Base-by-base conservation (phyloP, 2,329 filamentous ascomycete species). In the Aspergillus piperis region DNA sequence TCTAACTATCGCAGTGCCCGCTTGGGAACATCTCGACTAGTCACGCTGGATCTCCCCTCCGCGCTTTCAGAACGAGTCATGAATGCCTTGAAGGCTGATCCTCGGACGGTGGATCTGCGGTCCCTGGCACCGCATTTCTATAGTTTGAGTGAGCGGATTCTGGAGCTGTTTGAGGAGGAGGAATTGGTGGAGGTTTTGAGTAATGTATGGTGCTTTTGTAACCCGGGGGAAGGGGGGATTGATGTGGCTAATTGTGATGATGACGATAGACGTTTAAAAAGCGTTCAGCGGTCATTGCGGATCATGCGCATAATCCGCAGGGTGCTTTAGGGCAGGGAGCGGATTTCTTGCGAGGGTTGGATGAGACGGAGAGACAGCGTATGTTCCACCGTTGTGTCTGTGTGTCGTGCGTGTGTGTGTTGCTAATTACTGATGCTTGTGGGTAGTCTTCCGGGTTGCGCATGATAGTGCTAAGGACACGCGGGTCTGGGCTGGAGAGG, bases 81-180 rank as follows among this genome's bases (percentile, higher is more conserved):
- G 71, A 92, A 96, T 68, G 95, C 95, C 0, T 81, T 99, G 39
- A 95, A 94, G 72, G 95, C 95, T 32, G 92, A 97, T 72, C 89
- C 95, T 0, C 88, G 90, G 57, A 89, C 90, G 10, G 91, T 99
- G 1, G 88, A 96, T 58, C 76, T 99, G 44, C 87, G 94, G 53
- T 88, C 91, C 58, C 86, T 95, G 74, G 91, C 90, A 62, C 88
- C 89, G 38, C 90, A 96, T 75, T 96, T 96, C 70, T 98, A 96
- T 78, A 88, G 86, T 23, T 84, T 98, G 3, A 92, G 90, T 3
- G 89, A 91, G 48, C 86, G 91, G 54, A 92, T 97, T 77, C 81
- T 98, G 62, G 93, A 97, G 61, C 78, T 99, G 0, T 96, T 96
- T 63, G 93, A 97, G 60, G 93, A 96, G 75, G 88, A 97, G 58